A percentile compares a stretch with the other conserved stretches of the same genome.
Evolutionary conservation across 768 basidiomycete species (phyloP).

Genomic region (Lactarius vividus): DNA sequence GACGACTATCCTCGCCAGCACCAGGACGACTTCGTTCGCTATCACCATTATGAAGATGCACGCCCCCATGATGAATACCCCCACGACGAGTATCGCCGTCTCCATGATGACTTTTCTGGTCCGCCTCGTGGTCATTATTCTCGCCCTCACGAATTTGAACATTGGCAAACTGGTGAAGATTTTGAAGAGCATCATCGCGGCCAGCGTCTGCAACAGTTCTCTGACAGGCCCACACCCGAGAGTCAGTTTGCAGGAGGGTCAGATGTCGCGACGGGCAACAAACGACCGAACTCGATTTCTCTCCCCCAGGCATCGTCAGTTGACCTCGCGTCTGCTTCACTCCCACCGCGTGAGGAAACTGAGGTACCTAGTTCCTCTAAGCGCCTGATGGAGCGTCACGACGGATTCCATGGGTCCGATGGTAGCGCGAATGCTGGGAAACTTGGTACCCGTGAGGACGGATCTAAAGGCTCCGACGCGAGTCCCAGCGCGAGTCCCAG

Average conservation of each 20-base stretch:
- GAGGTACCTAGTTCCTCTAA: neutral
- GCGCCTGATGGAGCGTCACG: neutral
- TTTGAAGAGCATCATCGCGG: neutral
- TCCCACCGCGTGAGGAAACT: constrained; percentile 5
- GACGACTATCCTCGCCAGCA: neutral
- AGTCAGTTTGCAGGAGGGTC: neutral
- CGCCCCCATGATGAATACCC: neutral
- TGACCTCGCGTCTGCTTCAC: constrained; percentile 8
- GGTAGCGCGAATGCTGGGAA: no score
- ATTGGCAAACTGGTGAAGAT: neutral
- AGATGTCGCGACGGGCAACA: neutral
- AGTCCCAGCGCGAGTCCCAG: neutral
- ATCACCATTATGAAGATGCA: neutral
- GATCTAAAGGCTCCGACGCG: neutral
- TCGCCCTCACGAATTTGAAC: neutral
- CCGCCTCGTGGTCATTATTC: neutral
- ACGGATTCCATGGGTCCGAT: neutral
- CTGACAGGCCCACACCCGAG: neutral
- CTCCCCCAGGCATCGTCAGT: constrained; percentile 1
- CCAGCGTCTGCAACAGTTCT: neutral
- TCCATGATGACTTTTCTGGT: neutral
- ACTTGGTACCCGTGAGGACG: no score
- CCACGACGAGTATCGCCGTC: neutral
- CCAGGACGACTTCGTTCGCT: neutral
- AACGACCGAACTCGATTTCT: neutral